Base-by-base conservation (phyloP, 352 stramenopile species). In the Blastocystis sp. region DNA sequence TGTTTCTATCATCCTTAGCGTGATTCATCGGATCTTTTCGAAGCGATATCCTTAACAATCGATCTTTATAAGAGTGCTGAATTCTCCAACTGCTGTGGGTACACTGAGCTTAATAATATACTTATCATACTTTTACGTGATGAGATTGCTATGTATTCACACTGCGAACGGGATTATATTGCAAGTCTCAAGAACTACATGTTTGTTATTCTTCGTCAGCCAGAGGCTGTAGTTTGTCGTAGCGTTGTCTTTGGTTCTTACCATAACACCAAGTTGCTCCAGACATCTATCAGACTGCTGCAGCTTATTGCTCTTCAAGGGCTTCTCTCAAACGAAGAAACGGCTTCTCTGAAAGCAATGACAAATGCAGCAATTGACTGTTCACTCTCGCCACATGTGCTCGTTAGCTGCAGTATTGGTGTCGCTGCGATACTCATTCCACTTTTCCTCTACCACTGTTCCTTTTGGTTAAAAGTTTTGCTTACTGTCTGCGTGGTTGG, bases 121-220 rank as follows among this genome's bases (percentile, higher is more conserved):
- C 73, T 85, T 24, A 66, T 85, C 3, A 30, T 85, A 43, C 37
- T 85, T 11, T 37, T 85, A 4, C 47, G 50, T 16, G n/a, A 85
- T 9, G 45, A 85, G 30, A 26, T 85, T 30, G n/a, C 73, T 11
- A 53, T 68, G n/a, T 85, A 20, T 30, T 16, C 34, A 20, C 53
- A 41, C 47, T 66, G 53, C 8, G 47, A 85, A 69, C 50, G 54
- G n/a, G 73, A 85, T 69, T 26, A 16, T 24, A 37, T 85, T 24
- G 13, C 18, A 18, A 59, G 47, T 66, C 53, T 85, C 13, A 65
- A 85, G 16, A 34, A 68, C 47, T 85, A 66, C 30, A 20, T 85
- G 47, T 66, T 85, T 45, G 26, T 43, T 6, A 85, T 85, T 69
- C 30, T 85, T 8, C n/a, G 68, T 26, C 73, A 85, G 24, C 16